Evolutionary conservation across 73 alveolate species (phyloP).

Genomic region (Breviolum minutum): DNA sequence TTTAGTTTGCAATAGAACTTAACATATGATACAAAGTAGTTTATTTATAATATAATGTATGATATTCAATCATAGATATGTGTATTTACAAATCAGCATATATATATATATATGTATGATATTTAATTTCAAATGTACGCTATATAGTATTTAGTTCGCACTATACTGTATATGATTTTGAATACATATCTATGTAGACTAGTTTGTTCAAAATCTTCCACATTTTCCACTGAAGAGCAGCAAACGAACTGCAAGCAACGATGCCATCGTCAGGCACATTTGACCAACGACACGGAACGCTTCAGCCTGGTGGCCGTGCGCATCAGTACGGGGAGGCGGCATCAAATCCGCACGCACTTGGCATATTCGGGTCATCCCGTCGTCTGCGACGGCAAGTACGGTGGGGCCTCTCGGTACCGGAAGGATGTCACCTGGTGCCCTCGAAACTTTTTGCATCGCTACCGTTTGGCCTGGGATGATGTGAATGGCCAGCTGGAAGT

Average conservation of each 20-base stretch:
- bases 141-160: no score
- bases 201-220: neutral
- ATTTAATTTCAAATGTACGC: no score
- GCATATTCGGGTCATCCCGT: constrained; percentile 58
- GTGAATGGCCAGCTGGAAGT: neutral
- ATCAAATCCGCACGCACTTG: constrained; percentile 65
- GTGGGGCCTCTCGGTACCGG: neutral
- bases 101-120: no score
- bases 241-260: no score
- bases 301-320: constrained; percentile 66
- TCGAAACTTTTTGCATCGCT: constrained; percentile 69
- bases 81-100: no score
- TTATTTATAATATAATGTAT: no score
- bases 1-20: no score
- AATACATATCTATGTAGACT: neutral
- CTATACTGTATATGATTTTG: no score
- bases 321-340: constrained; percentile 70
- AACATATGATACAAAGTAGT: no score
- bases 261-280: constrained; percentile 23
- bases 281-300: neutral
- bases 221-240: neutral
- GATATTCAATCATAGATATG: no score
- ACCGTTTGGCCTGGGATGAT: constrained; percentile 16
- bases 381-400: constrained; percentile 84
- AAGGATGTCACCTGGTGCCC: constrained; percentile 62